A percentile compares a stretch with the other conserved stretches of the same genome.
These are phyloP conservation scores for Arachis hypogaea DNA, from an alignment of 306 rosid species.

Conservation along the genomic window DNA sequence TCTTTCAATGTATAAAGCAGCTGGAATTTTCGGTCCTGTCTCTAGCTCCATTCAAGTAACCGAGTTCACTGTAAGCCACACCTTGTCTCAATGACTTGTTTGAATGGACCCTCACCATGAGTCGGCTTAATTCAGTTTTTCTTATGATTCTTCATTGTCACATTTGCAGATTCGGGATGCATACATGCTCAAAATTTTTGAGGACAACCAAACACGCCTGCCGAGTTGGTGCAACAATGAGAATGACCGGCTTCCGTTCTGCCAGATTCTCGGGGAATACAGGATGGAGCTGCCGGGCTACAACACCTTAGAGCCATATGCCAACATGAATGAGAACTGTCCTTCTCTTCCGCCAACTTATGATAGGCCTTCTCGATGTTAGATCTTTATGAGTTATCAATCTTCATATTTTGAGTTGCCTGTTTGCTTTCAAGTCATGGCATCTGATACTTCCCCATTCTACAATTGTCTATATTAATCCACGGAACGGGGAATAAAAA, in stretches of 20 bases:
- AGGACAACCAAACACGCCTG: slow-evolving; percentile 70
- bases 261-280: slow-evolving; percentile 92
- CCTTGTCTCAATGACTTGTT: neutral
- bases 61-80: slow-evolving; percentile 74
- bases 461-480: slow-evolving; percentile 24
- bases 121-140: neutral
- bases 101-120: neutral
- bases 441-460: slow-evolving; percentile 10
- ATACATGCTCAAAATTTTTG: slow-evolving; percentile 73
- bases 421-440: neutral
- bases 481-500: neutral
- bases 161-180: slow-evolving; percentile 77
- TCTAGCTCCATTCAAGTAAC: slow-evolving; percentile 79
- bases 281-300: slow-evolving; percentile 82
- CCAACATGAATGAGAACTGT: slow-evolving; percentile 88
- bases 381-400: neutral
- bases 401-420: slow-evolving; percentile 4
- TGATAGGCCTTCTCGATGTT: slow-evolving; percentile 64
- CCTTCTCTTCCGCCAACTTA: slow-evolving; percentile 79
- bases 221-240: slow-evolving; percentile 84
- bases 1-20: slow-evolving; percentile 85
- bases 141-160: neutral
- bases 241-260: slow-evolving; percentile 63
- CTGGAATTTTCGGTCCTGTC: slow-evolving; percentile 69
- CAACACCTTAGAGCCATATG: slow-evolving; percentile 74